Base-by-base conservation (phyloP, 257 asterid species). In the Thymus mandschuricus region DNA sequence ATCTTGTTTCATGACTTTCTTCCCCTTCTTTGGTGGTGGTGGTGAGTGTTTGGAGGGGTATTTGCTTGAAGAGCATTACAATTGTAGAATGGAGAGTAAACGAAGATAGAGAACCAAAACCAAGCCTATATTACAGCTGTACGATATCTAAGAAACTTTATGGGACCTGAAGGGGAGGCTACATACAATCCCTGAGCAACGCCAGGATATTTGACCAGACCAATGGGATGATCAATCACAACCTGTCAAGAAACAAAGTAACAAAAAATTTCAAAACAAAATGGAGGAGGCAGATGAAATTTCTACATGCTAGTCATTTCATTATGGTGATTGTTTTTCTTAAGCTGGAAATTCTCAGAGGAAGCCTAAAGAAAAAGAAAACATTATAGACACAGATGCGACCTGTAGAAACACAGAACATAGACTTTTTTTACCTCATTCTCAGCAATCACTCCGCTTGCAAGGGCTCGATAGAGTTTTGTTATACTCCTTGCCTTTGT, bases 111-210 rank as follows among this genome's bases (percentile, higher is more conserved):
- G 29, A 68, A 64, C 50, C 60, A 38, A 57, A 68, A 64, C 50
- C 55, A 31, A 58, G 51, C 45, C 45, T 33, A 52, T 34, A 8
- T 34, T 28, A 11, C 34, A 59, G 66, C 21, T 56, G 71, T 62
- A 52, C 15, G 38, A 59, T 10, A 65, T 10, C 10, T 4, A 40
- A 49, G 52, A 73, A 34, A 66, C 56, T 49, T 29, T 29, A 48
- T 71, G 31, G 75, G 81, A 94, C 97, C 99, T 85, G 95, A 89
- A 69, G 87, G 78, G 73, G 93, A 86, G 80, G 99, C 99, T 73
- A 92, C 97, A 87, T 94, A 88, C 80, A 94, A 76, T 71, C 99
- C 99, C 72, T 86, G 87, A 52, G 99, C 92, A 59, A 94, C 97
- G 59, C 99, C 99, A 68, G 99, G 88, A 84, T 94, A 94, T 78